phyloP scores from a whole-genome alignment of 352 stramenopile species.

The Globisporangium barbulae region DNA sequence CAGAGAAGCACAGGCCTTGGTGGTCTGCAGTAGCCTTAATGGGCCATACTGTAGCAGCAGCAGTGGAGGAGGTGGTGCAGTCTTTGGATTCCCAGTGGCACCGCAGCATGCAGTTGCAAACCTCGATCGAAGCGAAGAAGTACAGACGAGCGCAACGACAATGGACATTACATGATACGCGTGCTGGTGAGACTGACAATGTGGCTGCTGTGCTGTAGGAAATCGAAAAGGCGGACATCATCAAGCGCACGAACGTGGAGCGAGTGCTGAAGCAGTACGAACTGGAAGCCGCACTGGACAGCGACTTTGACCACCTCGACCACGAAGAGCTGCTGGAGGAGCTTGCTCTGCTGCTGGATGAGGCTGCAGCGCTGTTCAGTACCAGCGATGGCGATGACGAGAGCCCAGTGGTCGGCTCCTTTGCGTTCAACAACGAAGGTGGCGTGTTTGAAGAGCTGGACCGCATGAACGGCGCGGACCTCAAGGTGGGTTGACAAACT shows the following conservation, averaged over 20 bases:
- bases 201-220: conserved; percentile 19
- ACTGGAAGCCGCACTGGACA: conserved; percentile 28
- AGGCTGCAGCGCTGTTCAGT: conserved; percentile 38
- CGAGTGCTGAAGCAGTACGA: conserved; percentile 68
- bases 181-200: neutral
- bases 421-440: conserved; percentile 56
- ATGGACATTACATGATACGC: neutral
- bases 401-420: conserved; percentile 44
- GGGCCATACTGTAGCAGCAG: conserved; percentile 55
- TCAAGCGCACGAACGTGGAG: conserved; percentile 52
- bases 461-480: conserved; percentile 63
- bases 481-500: conserved; percentile 38
- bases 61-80: conserved; percentile 8
- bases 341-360: conserved; percentile 52
- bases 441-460: conserved; percentile 63
- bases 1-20: neutral
- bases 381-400: conserved; percentile 28
- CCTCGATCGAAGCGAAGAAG: conserved; percentile 43
- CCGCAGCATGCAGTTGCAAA: conserved; percentile 38
- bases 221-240: conserved; percentile 20
- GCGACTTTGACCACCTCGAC: conserved; percentile 16
- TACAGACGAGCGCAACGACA: neutral
- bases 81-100: conserved; percentile 25
- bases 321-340: conserved; percentile 39
- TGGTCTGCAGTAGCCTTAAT: conserved; percentile 62